Percentiles rank a stretch among this genome's conserved stretches.
These are phyloP conservation scores for Rubia peregrina DNA, from an alignment of 305 asterid species.

Conservation along the genomic window DNA sequence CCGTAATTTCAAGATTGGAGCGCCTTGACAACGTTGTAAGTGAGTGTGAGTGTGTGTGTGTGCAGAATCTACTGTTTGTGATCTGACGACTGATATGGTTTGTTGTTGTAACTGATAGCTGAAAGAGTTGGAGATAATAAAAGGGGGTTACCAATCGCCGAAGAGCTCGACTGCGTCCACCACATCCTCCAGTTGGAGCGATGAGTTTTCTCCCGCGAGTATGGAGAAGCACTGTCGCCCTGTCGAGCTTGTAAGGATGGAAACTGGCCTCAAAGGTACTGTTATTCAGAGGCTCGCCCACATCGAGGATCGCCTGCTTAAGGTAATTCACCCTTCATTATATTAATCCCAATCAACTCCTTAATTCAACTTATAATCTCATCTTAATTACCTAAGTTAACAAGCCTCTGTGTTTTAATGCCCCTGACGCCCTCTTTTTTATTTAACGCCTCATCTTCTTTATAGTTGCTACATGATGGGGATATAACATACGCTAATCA, in stretches of 20 bases:
- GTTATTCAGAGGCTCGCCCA: slow-evolving; percentile 37
- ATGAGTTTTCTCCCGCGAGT: slow-evolving; percentile 34
- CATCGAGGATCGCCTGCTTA: slow-evolving; percentile 47
- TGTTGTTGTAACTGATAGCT: slow-evolving; percentile 17
- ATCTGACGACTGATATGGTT: neutral
- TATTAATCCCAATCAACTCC: no score
- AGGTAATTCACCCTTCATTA: slow-evolving; percentile 25
- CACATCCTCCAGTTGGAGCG: slow-evolving; percentile 26
- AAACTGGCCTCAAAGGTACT: slow-evolving; percentile 46
- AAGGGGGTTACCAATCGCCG: slow-evolving; percentile 29
- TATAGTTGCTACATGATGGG: no score
- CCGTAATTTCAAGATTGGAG: slow-evolving; percentile 8
- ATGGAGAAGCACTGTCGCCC: slow-evolving; percentile 50
- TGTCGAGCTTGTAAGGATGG: slow-evolving; percentile 37
- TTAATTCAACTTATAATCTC: no score
- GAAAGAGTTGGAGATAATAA: slow-evolving; percentile 42
- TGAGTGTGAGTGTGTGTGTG: neutral
- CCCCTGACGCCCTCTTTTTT: no score
- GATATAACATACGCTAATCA: no score
- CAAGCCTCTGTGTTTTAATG: no score
- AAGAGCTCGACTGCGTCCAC: slow-evolving; percentile 47
- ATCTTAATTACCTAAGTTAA: no score
- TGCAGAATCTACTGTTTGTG: no score
- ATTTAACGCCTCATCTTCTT: no score
- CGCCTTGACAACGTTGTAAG: slow-evolving; percentile 11